Conservation (phyloP, 371 early-diverging fungal genomes). For the Catenaria anguillulae region DNA sequence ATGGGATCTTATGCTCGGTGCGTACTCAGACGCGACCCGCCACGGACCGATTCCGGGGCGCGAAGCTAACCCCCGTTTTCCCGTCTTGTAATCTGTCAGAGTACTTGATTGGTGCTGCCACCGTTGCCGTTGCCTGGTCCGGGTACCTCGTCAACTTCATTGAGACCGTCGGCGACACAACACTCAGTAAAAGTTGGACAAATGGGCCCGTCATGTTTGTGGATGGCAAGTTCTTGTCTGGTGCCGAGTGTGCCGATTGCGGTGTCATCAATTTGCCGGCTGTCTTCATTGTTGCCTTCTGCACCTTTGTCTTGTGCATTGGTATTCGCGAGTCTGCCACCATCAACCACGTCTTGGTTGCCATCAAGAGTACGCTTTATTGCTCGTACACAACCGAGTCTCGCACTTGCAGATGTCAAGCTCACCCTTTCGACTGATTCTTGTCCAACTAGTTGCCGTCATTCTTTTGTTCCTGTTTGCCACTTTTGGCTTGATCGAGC, state of each 20-base stretch:
- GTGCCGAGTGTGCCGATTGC: slow-evolving; percentile 21
- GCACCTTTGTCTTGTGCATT: slow-evolving; percentile 38
- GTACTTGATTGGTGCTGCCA: slow-evolving; percentile 42
- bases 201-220: slow-evolving; percentile 39
- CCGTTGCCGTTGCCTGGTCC: slow-evolving; percentile 56
- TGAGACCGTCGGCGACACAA: slow-evolving; percentile 34
- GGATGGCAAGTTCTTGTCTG: slow-evolving; percentile 19
- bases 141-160: slow-evolving; percentile 56
- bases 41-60: no score
- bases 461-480: slow-evolving; percentile 66
- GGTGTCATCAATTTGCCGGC: slow-evolving; percentile 59
- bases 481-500: slow-evolving; percentile 40
- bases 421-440: slow-evolving; percentile 44
- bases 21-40: no score
- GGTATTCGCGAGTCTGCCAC: slow-evolving; percentile 59
- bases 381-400: no score
- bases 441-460: slow-evolving; percentile 52
- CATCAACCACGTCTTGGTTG: slow-evolving; percentile 52
- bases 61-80: no score
- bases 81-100: no score
- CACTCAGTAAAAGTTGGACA: slow-evolving; percentile 32
- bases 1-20: slow-evolving; percentile 54
- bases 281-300: slow-evolving; percentile 39
- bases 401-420: no score
- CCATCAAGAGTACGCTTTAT: slow-evolving; percentile 59